Evolutionary conservation across 2,329 filamentous ascomycete species (phyloP), one percentile per base, ranked within the genome.

Genomic region (Neonectria neomacrospora): DNA sequence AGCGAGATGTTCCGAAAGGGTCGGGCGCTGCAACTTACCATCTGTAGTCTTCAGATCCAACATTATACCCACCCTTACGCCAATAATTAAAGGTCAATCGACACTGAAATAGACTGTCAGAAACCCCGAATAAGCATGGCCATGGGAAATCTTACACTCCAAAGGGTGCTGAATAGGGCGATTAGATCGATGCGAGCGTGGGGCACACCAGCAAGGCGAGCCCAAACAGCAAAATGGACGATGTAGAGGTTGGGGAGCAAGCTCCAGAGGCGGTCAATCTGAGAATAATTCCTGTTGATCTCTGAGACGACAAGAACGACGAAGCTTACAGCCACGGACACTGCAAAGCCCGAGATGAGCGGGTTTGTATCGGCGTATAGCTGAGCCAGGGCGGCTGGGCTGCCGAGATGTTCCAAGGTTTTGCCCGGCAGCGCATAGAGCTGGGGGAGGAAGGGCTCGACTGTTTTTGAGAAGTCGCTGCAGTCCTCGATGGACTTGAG

Each of bases 1-100:
- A 62, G 47, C 22, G 51, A 50, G 47, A 55, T 51, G 26, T 16
- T 23, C n/a, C 6, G n/a, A 11, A 34, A 41, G 47, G 34, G 51
- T 23, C 5, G 18, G 48, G 20, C 4, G 20, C 51, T 16, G 7
- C 20, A 8, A 58, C 74, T 63, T 67, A 81, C 89, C 96, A 99
- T 80, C 96, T 88, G 78, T 99, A 99, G 78, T 99, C 96, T 79
- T 99, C 95, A 16, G 91, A 94, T 39, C 96, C 95, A 67, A 94
- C 84, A 16, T 85, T 82, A 77, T 99, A 99, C 23, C 96, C 96
- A 41, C 96, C 96, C 78, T 93, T 97, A 62, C 96, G 91, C 90
- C 92, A 97, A 81, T 97, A 99, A 80, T 99, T 99, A 83, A 88
- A 98, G 3, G 95, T 98, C 79, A 99, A 82, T 11, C 96, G 91